A percentile compares a stretch with the other conserved stretches of the same genome.
phyloP scores from a whole-genome alignment of 257 asterid species.

The Asclepias syriaca region DNA sequence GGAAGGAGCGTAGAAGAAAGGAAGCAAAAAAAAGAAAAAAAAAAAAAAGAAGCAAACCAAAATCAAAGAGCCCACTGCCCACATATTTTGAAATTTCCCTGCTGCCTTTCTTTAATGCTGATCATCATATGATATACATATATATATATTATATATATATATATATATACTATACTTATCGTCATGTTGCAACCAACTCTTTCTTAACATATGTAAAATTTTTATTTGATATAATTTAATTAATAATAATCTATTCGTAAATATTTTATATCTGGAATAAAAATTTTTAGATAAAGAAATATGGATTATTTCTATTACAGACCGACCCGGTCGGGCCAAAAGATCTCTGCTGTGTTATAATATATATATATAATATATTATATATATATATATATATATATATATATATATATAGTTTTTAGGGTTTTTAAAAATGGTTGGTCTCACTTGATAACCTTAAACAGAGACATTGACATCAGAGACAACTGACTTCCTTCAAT shows the following conservation, averaged over 20 bases:
- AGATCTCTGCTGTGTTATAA: background rate
- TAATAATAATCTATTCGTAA: no score
- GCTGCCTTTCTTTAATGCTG: background rate
- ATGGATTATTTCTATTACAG: slow-evolving; percentile 3
- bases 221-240: no score
- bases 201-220: no score
- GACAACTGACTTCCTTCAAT: slow-evolving; percentile 5
- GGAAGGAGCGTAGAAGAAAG: background rate
- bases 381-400: no score
- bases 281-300: background rate
- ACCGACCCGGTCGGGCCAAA: background rate
- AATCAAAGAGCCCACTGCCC: slow-evolving; percentile 35
- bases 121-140: background rate
- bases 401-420: no score
- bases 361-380: no score
- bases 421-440: background rate
- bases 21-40: no score
- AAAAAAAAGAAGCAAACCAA: background rate
- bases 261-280: no score
- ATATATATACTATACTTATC: background rate
- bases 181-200: background rate
- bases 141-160: background rate
- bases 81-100: slow-evolving; percentile 33
- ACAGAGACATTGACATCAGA: slow-evolving; percentile 7
- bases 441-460: slow-evolving; percentile 4